Base-by-base conservation (phyloP, 257 asterid species). In the Fraxinus quadrangulata region DNA sequence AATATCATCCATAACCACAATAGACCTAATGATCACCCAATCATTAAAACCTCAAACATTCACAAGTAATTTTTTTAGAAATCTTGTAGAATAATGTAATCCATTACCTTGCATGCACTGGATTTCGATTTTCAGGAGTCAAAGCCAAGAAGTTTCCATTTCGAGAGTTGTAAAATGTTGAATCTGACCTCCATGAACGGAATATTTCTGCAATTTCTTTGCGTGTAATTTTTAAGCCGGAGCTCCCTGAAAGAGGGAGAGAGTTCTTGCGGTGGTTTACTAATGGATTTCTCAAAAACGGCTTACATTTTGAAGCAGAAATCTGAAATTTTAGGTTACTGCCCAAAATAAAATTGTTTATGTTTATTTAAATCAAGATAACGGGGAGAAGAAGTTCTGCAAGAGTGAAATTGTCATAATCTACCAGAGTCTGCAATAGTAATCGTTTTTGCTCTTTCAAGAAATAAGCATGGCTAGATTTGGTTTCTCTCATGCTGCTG, bases 1-100 rank as follows among this genome's bases (percentile, higher is more conserved):
- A 90, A 89, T 80, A 34, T 89, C 93, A 67, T 92, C 96, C 85
- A 89, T 80, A 83, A 88, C 94, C 19, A 87, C 87, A 67, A 88
- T 79, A 24, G 91, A 88, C 85, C 94, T 90, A 82, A 59, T 59
- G 14, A 23, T 23, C 68, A 1, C 36, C 16, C 1, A 45, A 49
- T 34, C 65, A 14, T 33, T 14, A 1, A 17, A 61, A 45, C 33
- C n/a, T 47, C 8, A 3, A 3, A 21, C 36, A 3, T 11, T 67
- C 4, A 26, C 28, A 26, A 26, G 28, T 26, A 26, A 26, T 26
- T 26, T 26, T 26, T 26, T 26, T 26, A 26, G 28, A 26, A 26
- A 11, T 21, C 3, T 67, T 21, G 8, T 9, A 33, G 10, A 67
- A 17, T 2, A 47, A 21, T 0, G 10, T 23, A 71, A 9, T 16